These are phyloP conservation scores for Aspergillus sp. DNA, from an alignment of 2,329 filamentous ascomycete genomes.

Conservation along the genomic window DNA sequence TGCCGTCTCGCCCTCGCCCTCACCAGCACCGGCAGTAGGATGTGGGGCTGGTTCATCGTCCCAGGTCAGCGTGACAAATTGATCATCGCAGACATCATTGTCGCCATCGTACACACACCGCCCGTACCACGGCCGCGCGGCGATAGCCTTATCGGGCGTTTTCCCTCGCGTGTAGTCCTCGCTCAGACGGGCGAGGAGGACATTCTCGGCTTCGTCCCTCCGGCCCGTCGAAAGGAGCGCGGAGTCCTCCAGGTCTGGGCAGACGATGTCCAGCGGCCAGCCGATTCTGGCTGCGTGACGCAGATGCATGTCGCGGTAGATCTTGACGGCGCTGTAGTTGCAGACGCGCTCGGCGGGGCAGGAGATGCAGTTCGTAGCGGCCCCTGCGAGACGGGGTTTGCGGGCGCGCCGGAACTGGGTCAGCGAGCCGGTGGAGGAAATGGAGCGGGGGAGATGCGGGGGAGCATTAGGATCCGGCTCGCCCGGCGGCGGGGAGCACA, in stretches of 20 bases:
- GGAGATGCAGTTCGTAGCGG: conserved; percentile 75
- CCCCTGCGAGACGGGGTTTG: conserved; percentile 66
- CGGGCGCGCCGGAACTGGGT: conserved; percentile 67
- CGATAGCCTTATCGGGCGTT: conserved; percentile 44
- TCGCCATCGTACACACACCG: conserved; percentile 91
- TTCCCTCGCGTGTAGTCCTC: conserved; percentile 49
- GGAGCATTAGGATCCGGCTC: conserved; percentile 18
- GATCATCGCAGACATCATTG: conserved; percentile 90
- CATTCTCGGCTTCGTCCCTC: conserved; percentile 40
- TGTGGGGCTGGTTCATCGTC: conserved; percentile 51
- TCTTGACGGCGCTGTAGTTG: conserved; percentile 73
- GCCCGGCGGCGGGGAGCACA: conserved; percentile 58
- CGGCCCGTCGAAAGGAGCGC: conserved; percentile 39
- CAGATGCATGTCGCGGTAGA: conserved; percentile 66
- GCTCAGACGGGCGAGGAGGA: conserved; percentile 39
- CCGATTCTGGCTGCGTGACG: conserved; percentile 55
- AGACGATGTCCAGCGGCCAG: conserved; percentile 86
- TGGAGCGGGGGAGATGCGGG: conserved; percentile 63
- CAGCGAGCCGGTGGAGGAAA: conserved; percentile 67
- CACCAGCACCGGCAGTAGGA: not conserved
- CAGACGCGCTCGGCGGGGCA: conserved; percentile 68
- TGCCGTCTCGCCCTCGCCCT: conserved; percentile 9
- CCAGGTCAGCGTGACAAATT: conserved; percentile 81
- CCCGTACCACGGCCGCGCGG: conserved; percentile 62
- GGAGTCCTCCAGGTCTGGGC: conserved; percentile 81